A percentile compares a stretch with the other conserved stretches of the same genome.
Evolutionary conservation across 345 rosid species (phyloP).

Genomic region (Salix suchowensis): DNA sequence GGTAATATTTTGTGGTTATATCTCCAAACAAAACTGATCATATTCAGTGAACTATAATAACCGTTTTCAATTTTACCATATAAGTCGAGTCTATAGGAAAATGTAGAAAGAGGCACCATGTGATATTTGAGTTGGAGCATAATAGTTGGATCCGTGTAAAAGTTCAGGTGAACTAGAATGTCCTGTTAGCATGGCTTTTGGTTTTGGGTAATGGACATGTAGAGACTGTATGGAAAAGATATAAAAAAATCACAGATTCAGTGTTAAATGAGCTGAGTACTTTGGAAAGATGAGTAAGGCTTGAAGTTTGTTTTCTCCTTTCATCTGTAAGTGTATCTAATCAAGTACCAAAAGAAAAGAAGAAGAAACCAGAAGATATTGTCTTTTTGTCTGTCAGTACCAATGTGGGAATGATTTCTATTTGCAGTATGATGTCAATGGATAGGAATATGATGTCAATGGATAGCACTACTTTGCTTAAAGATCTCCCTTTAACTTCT

Average conservation of each 20-base stretch:
- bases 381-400: not conserved
- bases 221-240: not conserved
- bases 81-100: not conserved
- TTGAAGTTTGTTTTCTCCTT: not conserved
- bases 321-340: not conserved
- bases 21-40: not conserved
- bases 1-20: not conserved
- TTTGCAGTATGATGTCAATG: not conserved
- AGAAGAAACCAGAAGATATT: not conserved
- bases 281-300: not conserved
- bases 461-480: not conserved
- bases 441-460: not conserved
- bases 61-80: not conserved
- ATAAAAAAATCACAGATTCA: not conserved
- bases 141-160: not conserved
- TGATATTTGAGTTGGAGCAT: not conserved
- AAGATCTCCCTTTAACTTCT: not conserved
- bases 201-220: not conserved
- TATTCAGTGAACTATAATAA: not conserved
- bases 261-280: not conserved
- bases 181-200: not conserved
- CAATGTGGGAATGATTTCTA: not conserved
- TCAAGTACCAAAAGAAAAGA: not conserved
- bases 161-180: not conserved
- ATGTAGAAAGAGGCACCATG: not conserved